A percentile compares a stretch with the other conserved stretches of the same genome.
phyloP scores from a whole-genome alignment of 1,284 basidiomycete genomes.

The Leccinum solheimii region DNA sequence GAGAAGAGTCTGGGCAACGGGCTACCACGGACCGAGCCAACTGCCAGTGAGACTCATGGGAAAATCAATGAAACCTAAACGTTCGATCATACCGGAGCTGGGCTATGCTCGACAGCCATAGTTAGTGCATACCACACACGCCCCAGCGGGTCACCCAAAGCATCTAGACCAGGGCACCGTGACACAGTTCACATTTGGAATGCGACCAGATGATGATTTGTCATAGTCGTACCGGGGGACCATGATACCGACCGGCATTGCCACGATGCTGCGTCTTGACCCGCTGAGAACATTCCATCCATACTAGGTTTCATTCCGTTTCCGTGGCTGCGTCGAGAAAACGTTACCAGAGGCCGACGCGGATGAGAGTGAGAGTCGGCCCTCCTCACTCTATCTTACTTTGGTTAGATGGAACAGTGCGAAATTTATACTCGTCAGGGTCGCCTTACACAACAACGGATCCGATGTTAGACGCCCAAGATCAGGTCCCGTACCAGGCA shows the following conservation, averaged over 20 bases:
- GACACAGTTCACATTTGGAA: constrained; percentile 1
- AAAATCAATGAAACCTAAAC: constrained; percentile 10
- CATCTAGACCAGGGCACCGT: constrained; percentile 10
- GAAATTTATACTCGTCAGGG: constrained; percentile 29
- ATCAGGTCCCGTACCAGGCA: constrained; percentile 35
- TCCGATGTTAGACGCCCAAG: constrained; percentile 21
- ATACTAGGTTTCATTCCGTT: constrained; percentile 21
- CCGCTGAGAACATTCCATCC: constrained; percentile 18
- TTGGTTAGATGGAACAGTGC: constrained; percentile 31
- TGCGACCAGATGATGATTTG: constrained; percentile 16
- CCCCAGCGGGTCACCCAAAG: constrained; percentile 8
- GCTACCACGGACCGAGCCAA: constrained; percentile 9
- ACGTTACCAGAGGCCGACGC: constrained; percentile 6
- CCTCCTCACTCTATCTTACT: constrained; percentile 28
- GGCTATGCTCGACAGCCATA: constrained; percentile 30
- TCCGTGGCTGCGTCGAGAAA: constrained; percentile 22
- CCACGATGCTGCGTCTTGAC: constrained; percentile 21
- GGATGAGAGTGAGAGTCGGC: constrained; percentile 18
- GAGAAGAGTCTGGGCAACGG: constrained; percentile 13
- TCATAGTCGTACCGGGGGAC: constrained; percentile 8
- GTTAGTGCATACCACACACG: constrained; percentile 11
- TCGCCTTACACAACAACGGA: constrained; percentile 21
- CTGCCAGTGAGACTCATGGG: constrained; percentile 7
- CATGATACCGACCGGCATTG: constrained; percentile 18
- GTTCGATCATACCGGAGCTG: constrained; percentile 34